Conservation (phyloP, 2,329 filamentous ascomycete species). For the Verruconis gallopava region DNA sequence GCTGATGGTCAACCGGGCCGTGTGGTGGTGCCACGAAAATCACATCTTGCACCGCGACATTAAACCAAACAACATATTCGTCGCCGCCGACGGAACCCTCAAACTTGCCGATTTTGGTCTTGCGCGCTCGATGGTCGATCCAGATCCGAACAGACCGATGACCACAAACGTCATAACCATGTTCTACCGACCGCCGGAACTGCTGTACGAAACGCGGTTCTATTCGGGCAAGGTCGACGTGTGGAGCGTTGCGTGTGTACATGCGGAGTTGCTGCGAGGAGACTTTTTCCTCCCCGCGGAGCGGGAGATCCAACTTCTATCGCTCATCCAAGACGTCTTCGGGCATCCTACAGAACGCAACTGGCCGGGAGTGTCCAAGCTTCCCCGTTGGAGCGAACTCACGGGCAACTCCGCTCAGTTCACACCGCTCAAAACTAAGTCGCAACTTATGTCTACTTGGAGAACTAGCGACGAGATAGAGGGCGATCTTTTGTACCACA, state of each 20-base stretch:
- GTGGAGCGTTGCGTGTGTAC: slow-evolving; percentile 87
- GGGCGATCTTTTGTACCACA: slow-evolving; percentile 76
- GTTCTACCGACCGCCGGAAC: slow-evolving; percentile 91
- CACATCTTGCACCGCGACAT: slow-evolving; percentile 93
- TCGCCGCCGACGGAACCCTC: slow-evolving; percentile 82
- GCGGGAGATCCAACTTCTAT: slow-evolving; percentile 75
- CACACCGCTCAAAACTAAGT: slow-evolving; percentile 32
- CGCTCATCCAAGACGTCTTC: slow-evolving; percentile 69
- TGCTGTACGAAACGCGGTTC: slow-evolving; percentile 79
- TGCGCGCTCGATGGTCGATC: slow-evolving; percentile 78
- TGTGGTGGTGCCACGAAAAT: slow-evolving; percentile 96
- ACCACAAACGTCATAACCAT: slow-evolving; percentile 90
- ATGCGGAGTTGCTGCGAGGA: slow-evolving; percentile 78
- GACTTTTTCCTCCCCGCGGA: slow-evolving; percentile 73
- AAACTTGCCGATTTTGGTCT: slow-evolving; percentile 98
- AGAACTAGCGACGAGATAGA: slow-evolving; percentile 69
- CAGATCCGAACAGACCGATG: slow-evolving; percentile 60
- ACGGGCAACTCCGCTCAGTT: slow-evolving; percentile 29
- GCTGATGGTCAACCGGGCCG: slow-evolving; percentile 83
- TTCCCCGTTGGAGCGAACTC: slow-evolving; percentile 64
- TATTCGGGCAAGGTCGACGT: slow-evolving; percentile 88
- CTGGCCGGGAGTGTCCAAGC: slow-evolving; percentile 79
- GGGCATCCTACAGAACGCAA: slow-evolving; percentile 88
- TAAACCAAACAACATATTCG: slow-evolving; percentile 95
- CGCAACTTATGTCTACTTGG: slow-evolving; percentile 66